Conservation (phyloP, 140 eudicot genomes). For the Bidens hawaiensis region DNA sequence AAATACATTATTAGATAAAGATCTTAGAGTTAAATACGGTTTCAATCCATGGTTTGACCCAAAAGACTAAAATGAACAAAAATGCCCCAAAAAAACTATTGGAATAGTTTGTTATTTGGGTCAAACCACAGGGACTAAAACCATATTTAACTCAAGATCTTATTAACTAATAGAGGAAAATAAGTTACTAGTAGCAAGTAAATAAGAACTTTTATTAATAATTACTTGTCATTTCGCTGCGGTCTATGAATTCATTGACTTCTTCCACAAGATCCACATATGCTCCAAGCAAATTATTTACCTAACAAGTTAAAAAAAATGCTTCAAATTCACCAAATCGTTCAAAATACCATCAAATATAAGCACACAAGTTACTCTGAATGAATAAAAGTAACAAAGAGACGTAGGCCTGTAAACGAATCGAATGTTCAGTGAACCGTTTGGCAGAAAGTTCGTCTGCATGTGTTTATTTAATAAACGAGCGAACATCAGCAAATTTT, state of each 20-base stretch:
- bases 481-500: too few species aligned
- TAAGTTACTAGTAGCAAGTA: conserved; percentile 9
- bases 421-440: too few species aligned
- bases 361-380: conserved; percentile 16
- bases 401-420: too few species aligned
- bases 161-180: conserved; percentile 2
- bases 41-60: too few species aligned
- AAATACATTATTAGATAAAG: conserved; percentile 18
- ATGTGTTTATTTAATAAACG: too few species aligned
- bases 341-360: conserved; percentile 11
- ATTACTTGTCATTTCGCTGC: conserved; percentile 60
- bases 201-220: conserved; percentile 6
- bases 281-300: conserved; percentile 54
- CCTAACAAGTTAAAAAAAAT: conserved; percentile 41
- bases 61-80: too few species aligned
- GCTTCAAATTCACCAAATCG: conserved; percentile 13
- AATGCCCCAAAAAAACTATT: too few species aligned
- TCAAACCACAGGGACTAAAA: too few species aligned
- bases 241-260: conserved; percentile 62
- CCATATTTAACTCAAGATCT: too few species aligned
- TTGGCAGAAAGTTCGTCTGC: too few species aligned
- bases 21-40: too few species aligned
- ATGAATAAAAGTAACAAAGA: conserved; percentile 3
- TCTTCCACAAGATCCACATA: conserved; percentile 71
- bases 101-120: too few species aligned